Base-by-base conservation (phyloP, 495 filamentous ascomycete species). In the Podospora pseudoanserina region DNA sequence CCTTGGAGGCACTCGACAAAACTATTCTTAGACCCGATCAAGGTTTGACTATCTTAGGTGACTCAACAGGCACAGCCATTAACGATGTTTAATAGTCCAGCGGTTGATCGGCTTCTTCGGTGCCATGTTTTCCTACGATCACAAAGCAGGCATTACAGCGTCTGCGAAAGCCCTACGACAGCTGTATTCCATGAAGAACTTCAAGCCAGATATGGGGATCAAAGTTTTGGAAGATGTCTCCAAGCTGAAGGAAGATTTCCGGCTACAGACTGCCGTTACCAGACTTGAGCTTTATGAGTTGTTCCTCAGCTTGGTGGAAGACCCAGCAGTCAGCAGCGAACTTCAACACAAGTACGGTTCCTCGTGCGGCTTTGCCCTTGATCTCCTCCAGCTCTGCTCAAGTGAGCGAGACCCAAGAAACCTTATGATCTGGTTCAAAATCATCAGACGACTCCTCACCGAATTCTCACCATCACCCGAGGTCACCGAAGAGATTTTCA, bases 341-440 rank as follows among this genome's bases (percentile, higher is more conserved):
- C 72, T 84, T 23, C 75, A 81, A 71, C 72, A 78, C 67, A 76
- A 76, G 26, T 75, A 83, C 60, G 79, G 78, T 20, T 44, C 70
- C 11, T 75, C 80, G 0, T 74, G 74, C 44, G 77, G 77, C 27
- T 84, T 81, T 65, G 75, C 79, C 32, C 66, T 76, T 61, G 74
- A 77, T 49, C 73, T 85, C 7, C 69, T 85, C 6, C 74, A 79
- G 62, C 64, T 85, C 13, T 84, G 80, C 64, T 76, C 74, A 61
- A 77, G 75, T 34, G 85, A 87, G 70, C 79, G 84, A 63, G 80
- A 85, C 49, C 83, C 84, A 0, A 71, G 74, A 44, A 84, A 83
- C 66, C 75, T 87, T 9, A 75, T 81, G 68, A 67, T 81, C 23
- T 81, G 84, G 77, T 86, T 87, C 67, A 73, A 73, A 18, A 79